Conservation (phyloP, 2,329 filamentous ascomycete genomes). For the Biscogniauxia sp. region DNA sequence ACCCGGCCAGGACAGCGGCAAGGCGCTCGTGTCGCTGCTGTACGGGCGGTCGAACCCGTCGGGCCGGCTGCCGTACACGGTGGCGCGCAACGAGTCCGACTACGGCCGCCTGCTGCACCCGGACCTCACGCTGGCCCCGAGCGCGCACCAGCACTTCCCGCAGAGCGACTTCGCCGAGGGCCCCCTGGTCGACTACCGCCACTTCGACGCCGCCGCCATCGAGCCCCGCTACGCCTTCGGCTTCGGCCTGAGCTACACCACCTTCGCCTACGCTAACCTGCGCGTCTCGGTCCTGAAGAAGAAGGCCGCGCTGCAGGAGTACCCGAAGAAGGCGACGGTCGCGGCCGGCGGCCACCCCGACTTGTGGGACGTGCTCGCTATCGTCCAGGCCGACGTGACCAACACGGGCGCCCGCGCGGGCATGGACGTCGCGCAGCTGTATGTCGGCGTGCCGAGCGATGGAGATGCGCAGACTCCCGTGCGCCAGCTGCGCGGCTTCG, state of each 20-base stretch:
- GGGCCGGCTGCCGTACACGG: slow-evolving; percentile 49
- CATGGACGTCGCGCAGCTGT: slow-evolving; percentile 45
- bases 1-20: slow-evolving; percentile 58
- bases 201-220: slow-evolving; percentile 56
- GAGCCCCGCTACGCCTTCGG: slow-evolving; percentile 63
- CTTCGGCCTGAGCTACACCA: slow-evolving; percentile 65
- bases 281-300: slow-evolving; percentile 18
- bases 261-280: slow-evolving; percentile 54
- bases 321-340: slow-evolving; percentile 35
- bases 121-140: slow-evolving; percentile 37
- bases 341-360: slow-evolving; percentile 40
- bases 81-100: slow-evolving; percentile 44
- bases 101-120: slow-evolving; percentile 37
- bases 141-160: slow-evolving; percentile 26
- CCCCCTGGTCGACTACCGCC: slow-evolving; percentile 62
- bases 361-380: slow-evolving; percentile 43
- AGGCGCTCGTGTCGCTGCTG: slow-evolving; percentile 69
- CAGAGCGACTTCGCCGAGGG: slow-evolving; percentile 51
- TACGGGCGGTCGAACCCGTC: slow-evolving; percentile 54
- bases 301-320: slow-evolving; percentile 9
- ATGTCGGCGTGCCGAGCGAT: slow-evolving; percentile 40
- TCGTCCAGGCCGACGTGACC: slow-evolving; percentile 34
- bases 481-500: slow-evolving; percentile 60
- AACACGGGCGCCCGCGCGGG: slow-evolving; percentile 41
- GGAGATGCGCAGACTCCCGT: slow-evolving; percentile 38